phyloP scores from a whole-genome alignment of 2,329 filamentous ascomycete genomes.

The Trichoderma semiorbis region DNA sequence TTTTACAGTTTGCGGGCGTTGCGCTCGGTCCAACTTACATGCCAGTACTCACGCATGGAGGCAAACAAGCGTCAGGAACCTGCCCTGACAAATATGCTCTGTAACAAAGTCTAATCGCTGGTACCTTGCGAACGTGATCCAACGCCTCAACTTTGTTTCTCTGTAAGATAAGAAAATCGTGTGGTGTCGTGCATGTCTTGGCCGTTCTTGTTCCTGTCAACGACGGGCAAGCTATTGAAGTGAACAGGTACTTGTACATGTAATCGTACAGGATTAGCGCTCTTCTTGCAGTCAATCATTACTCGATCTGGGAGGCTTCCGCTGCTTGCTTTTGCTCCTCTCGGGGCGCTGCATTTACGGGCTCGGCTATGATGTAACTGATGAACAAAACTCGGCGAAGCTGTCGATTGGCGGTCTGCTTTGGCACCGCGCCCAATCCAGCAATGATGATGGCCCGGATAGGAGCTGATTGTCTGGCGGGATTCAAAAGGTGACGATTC shows the following conservation, averaged over 20 bases:
- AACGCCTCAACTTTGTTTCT: not conserved
- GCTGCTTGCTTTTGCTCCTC: not conserved
- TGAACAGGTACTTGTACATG: not conserved
- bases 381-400: not conserved
- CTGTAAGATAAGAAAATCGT: not conserved
- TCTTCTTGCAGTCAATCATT: not conserved
- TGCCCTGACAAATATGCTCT: not conserved
- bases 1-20: not conserved
- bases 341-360: not conserved
- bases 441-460: not conserved
- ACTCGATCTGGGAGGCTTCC: not conserved
- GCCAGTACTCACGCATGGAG: not conserved
- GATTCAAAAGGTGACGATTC: not conserved
- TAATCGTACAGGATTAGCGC: not conserved
- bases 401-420: not conserved
- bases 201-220: not conserved
- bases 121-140: not conserved
- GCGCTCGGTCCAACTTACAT: not conserved
- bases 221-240: not conserved
- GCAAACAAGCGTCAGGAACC: not conserved
- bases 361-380: slow-evolving; percentile 1
- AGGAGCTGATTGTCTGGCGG: not conserved
- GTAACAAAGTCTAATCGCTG: not conserved
- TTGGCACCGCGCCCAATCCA: not conserved
- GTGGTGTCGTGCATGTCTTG: not conserved